These are phyloP conservation scores for Colletotrichum viniferum DNA, from an alignment of 2,329 filamentous ascomycete genomes.

Conservation along the genomic window DNA sequence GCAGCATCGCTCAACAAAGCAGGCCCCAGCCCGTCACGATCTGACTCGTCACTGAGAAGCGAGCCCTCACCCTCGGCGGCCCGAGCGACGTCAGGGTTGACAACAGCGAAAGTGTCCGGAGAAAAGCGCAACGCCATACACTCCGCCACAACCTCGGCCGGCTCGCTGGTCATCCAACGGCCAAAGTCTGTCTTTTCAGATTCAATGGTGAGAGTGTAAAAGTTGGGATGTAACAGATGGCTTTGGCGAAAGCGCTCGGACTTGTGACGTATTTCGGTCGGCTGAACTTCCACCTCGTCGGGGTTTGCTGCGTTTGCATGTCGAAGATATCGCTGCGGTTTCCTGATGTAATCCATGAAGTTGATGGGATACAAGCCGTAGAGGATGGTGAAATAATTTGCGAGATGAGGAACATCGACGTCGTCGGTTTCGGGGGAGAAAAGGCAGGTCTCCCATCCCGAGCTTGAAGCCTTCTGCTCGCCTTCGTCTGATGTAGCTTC, in stretches of 20 bases:
- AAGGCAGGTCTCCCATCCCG: slow-evolving; percentile 67
- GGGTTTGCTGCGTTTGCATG: slow-evolving; percentile 72
- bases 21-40: slow-evolving; percentile 38
- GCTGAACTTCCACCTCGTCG: slow-evolving; percentile 79
- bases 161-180: slow-evolving; percentile 80
- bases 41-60: slow-evolving; percentile 30
- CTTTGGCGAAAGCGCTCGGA: slow-evolving; percentile 76
- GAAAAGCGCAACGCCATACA: slow-evolving; percentile 71
- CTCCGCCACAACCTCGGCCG: slow-evolving; percentile 79
- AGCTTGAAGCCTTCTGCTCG: slow-evolving; percentile 36
- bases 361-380: slow-evolving; percentile 87
- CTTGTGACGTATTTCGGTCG: slow-evolving; percentile 75
- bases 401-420: slow-evolving; percentile 67
- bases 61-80: slow-evolving; percentile 25
- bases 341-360: slow-evolving; percentile 85
- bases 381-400: slow-evolving; percentile 80
- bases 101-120: slow-evolving; percentile 25
- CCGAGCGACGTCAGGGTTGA: neutral
- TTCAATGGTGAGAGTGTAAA: slow-evolving; percentile 79
- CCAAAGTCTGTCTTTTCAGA: slow-evolving; percentile 78
- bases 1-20: slow-evolving; percentile 45
- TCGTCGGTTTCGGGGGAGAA: slow-evolving; percentile 68
- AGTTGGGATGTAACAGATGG: slow-evolving; percentile 83
- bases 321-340: slow-evolving; percentile 78
- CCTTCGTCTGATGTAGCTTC: slow-evolving; percentile 43